Evolutionary conservation across 306 rosid genomes (phyloP), one percentile per base, ranked within the genome.

Genomic region (Trifolium dubium): DNA sequence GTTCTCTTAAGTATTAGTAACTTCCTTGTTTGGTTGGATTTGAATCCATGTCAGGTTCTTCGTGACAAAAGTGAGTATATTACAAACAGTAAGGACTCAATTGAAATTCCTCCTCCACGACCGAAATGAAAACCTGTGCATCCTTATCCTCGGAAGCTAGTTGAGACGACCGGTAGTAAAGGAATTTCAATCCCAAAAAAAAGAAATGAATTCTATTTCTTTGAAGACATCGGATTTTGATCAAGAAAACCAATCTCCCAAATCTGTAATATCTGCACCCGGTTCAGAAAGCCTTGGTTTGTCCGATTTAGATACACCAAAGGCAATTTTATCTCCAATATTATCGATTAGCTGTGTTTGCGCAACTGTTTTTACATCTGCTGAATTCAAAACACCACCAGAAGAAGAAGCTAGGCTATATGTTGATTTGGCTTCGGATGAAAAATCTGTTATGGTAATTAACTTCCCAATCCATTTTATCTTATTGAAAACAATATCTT

Each of bases 31-130:
- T n/a, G n/a, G n/a, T n/a, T n/a, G n/a, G n/a, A n/a, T n/a, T 56
- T 64, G 34, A 63, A 44, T 63, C 74, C 40, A 40, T 61, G 18
- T 29, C 74, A 92, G 97, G 83, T 86, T 67, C 55, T 81, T 49
- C 90, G 85, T 28, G 91, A 89, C 69, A 64, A 88, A 5, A 74
- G 75, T 5, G 84, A 82, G 46, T 69, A 64, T 66, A 70, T 71
- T 49, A 60, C 79, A 43, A 80, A 17, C 71, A 37, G 69, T 0
- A 69, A 14, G 23, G 92, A 85, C 14, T 80, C 88, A 10, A 85
- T 92, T 71, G 91, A 87, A 77, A 92, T 92, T 47, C 98, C 98
- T 50, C 98, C 98, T 71, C 95, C 98, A 2, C 76, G 98, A 40
- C 98, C 98, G 3, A 92, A 92, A 40, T 74, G 91, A 75, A 92